A percentile compares a stretch with the other conserved stretches of the same genome.
These are phyloP conservation scores for Hypomontagnella monticulosa DNA, from an alignment of 495 filamentous ascomycete genomes.

Conservation along the genomic window DNA sequence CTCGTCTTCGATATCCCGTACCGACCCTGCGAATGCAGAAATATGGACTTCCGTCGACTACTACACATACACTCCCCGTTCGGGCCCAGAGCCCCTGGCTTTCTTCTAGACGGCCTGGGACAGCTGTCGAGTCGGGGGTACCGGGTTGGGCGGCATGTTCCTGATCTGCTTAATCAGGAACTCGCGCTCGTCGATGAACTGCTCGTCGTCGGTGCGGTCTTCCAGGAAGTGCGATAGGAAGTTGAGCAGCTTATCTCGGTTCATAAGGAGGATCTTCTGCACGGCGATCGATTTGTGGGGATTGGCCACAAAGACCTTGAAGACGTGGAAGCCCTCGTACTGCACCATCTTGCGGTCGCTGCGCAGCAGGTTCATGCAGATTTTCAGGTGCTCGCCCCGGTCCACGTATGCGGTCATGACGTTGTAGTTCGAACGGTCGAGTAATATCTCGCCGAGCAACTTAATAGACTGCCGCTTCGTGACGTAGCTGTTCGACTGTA, in stretches of 20 bases:
- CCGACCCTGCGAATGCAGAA: background rate
- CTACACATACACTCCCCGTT: background rate
- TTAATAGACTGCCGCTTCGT: slow-evolving; percentile 99
- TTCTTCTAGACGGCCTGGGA: slow-evolving; percentile 28
- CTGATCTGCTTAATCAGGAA: slow-evolving; percentile 95
- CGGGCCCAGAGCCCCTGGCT: background rate
- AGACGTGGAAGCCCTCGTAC: slow-evolving; percentile 99
- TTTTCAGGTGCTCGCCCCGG: slow-evolving; percentile 91
- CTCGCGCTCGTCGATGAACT: slow-evolving; percentile 97
- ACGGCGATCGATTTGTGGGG: slow-evolving; percentile 93
- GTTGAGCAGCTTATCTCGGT: slow-evolving; percentile 85
- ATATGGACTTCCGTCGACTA: background rate
- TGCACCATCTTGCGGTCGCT: slow-evolving; percentile 99
- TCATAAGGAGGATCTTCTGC: slow-evolving; percentile 94
- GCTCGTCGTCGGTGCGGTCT: slow-evolving; percentile 96
- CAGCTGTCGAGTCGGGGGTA: slow-evolving; percentile 57
- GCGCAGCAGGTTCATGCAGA: slow-evolving; percentile 94
- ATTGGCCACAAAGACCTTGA: slow-evolving; percentile 99
- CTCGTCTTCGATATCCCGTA: slow-evolving; percentile 7
- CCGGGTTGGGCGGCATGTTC: slow-evolving; percentile 74
- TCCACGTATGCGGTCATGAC: slow-evolving; percentile 99
- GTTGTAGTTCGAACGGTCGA: slow-evolving; percentile 95
- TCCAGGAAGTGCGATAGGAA: slow-evolving; percentile 93
- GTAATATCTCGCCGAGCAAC: slow-evolving; percentile 90
- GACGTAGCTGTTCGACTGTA: slow-evolving; percentile 94